Conservation (phyloP, 2,329 filamentous ascomycete genomes). For the Epicoccum sorghinum region DNA sequence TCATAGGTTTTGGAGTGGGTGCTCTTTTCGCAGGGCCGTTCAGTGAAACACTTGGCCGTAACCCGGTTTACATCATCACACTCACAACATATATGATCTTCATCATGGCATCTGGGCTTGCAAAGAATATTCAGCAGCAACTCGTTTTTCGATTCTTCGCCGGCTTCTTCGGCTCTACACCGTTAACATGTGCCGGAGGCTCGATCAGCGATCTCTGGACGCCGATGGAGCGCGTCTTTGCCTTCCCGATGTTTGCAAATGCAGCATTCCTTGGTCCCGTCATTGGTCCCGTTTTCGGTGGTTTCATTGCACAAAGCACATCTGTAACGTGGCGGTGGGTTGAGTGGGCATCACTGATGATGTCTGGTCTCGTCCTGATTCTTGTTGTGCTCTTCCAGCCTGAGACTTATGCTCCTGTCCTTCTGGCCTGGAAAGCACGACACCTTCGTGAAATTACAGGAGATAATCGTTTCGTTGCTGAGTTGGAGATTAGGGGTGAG, state of each 20-base stretch:
- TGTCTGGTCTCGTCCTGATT: slow-evolving; percentile 22
- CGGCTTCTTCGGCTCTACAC: slow-evolving; percentile 54
- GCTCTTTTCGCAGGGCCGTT: slow-evolving; percentile 51
- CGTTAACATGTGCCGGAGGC: slow-evolving; percentile 30
- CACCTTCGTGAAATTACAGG: slow-evolving; percentile 35
- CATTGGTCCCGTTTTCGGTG: slow-evolving; percentile 55
- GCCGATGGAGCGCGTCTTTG: slow-evolving; percentile 30
- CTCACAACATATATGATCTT: slow-evolving; percentile 39
- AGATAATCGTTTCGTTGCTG: slow-evolving; percentile 54
- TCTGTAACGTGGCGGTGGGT: slow-evolving; percentile 35
- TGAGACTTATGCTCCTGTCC: slow-evolving; percentile 29
- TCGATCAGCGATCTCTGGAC: slow-evolving; percentile 28
- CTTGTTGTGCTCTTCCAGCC: slow-evolving; percentile 25
- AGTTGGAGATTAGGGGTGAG: slow-evolving; percentile 53
- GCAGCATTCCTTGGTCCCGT: slow-evolving; percentile 26
- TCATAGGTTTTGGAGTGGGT: slow-evolving; percentile 57
- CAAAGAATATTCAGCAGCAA: slow-evolving; percentile 56
- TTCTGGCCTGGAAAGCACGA: slow-evolving; percentile 43
- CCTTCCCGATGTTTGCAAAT: slow-evolving; percentile 34
- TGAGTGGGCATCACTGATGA: slow-evolving; percentile 35
- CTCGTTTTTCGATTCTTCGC: slow-evolving; percentile 57
- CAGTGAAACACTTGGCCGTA: slow-evolving; percentile 53
- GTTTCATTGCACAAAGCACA: slow-evolving; percentile 27
- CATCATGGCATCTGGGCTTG: slow-evolving; percentile 39
- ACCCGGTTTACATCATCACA: slow-evolving; percentile 47